Evolutionary conservation across 1,284 basidiomycete species (phyloP).

Genomic region (Rhodotorula mucilaginosa): DNA sequence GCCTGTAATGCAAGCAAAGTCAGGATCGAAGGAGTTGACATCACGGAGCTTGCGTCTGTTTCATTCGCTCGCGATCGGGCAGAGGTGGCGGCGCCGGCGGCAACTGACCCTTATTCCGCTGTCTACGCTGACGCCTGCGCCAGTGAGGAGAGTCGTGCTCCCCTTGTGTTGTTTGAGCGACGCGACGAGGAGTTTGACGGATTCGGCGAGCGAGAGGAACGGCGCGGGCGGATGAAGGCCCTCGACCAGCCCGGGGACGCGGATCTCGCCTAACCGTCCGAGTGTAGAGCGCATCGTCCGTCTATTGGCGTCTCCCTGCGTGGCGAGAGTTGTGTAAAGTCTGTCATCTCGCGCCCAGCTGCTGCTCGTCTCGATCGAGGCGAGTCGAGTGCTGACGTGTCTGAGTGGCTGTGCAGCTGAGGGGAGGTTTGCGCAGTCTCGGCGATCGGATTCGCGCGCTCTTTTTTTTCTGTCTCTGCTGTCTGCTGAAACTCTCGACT

Average conservation of each 20-base stretch:
- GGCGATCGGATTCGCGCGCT: not conserved
- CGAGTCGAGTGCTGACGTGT: not conserved
- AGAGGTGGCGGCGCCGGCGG: too few species aligned
- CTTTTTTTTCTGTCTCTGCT: not conserved
- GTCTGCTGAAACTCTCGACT: not conserved
- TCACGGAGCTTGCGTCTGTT: not conserved
- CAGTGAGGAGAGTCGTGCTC: conserved; percentile 67
- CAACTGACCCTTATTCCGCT: conserved; percentile 69
- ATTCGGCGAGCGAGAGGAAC: conserved; percentile 57
- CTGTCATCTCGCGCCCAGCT: too few species aligned
- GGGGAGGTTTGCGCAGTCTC: too few species aligned
- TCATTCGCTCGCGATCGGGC: too few species aligned
- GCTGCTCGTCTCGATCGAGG: too few species aligned
- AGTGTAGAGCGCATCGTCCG: conserved; percentile 5
- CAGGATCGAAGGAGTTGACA: not conserved
- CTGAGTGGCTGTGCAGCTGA: too few species aligned
- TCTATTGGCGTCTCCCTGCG: not conserved
- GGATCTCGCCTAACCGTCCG: conserved; percentile 15
- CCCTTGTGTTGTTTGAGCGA: conserved; percentile 60
- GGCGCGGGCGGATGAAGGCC: conserved; percentile 51
- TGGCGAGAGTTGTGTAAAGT: too few species aligned
- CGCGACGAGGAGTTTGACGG: conserved; percentile 62
- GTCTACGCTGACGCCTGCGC: conserved; percentile 88
- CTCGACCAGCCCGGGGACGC: conserved; percentile 53
- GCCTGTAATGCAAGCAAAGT: conserved; percentile 10